Evolutionary conservation across 2,329 filamentous ascomycete genomes (phyloP).

Genomic region (Xylaria sp.): DNA sequence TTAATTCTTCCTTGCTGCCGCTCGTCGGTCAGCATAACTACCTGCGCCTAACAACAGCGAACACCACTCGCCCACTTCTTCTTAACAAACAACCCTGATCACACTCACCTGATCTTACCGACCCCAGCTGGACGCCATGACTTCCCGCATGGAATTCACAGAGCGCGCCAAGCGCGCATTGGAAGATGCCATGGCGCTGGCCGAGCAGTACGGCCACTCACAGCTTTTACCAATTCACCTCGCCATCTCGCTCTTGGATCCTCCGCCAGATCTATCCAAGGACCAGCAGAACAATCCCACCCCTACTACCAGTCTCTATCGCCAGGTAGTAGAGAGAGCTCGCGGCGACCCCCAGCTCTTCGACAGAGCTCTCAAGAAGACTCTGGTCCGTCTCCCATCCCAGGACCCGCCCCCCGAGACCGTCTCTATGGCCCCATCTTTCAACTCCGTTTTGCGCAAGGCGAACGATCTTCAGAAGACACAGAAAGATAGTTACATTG

Average conservation of each 20-base stretch:
- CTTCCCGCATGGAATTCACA: constrained; percentile 82
- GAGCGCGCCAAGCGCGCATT: constrained; percentile 87
- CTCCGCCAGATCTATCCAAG: constrained; percentile 68
- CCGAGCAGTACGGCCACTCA: constrained; percentile 83
- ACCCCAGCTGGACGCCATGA: constrained; percentile 47
- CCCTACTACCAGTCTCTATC: constrained; percentile 70
- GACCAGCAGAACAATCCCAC: constrained; percentile 75
- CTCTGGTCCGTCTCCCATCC: constrained; percentile 80
- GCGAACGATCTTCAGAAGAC: constrained; percentile 89
- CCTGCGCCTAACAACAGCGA: constrained; percentile 1
- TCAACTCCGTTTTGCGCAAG: constrained; percentile 75
- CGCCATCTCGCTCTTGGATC: constrained; percentile 74
- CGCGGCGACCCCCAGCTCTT: constrained; percentile 88
- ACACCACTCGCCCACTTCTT: neutral
- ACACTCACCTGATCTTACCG: constrained; percentile 13
- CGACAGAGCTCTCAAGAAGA: constrained; percentile 86
- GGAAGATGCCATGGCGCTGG: constrained; percentile 79
- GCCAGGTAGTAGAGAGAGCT: constrained; percentile 88
- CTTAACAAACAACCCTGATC: neutral
- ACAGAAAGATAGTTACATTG: constrained; percentile 95
- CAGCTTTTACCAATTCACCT: constrained; percentile 89
- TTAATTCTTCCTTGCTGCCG: neutral
- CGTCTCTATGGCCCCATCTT: constrained; percentile 73
- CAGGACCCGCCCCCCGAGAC: constrained; percentile 93
- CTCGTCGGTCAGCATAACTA: neutral